Percentiles rank a stretch among this genome's conserved stretches.
phyloP scores from a whole-genome alignment of 768 basidiomycete genomes.

The Pulveroboletus sp. region DNA sequence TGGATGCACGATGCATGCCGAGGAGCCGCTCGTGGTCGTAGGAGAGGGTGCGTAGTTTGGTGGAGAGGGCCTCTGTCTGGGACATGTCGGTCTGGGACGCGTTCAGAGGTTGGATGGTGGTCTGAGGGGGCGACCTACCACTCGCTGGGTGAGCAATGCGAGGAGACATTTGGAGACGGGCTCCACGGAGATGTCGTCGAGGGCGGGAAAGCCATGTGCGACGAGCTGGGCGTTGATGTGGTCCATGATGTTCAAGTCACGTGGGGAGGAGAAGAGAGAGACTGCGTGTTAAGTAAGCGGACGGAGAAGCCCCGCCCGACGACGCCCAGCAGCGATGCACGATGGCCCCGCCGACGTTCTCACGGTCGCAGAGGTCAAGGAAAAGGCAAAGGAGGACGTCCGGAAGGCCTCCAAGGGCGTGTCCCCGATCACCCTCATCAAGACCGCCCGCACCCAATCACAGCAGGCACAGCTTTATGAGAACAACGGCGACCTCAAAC shows the following conservation, averaged over 20 bases:
- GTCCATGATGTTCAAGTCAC: slow-evolving; percentile 50
- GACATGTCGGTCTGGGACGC: slow-evolving; percentile 63
- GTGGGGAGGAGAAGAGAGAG: slow-evolving; percentile 17
- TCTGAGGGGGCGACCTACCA: slow-evolving; percentile 46
- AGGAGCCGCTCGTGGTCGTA: slow-evolving; percentile 79
- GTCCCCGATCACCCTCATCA: slow-evolving; percentile 58
- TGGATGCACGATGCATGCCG: slow-evolving; percentile 56
- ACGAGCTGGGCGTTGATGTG: slow-evolving; percentile 80
- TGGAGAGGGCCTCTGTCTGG: slow-evolving; percentile 69
- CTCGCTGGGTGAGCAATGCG: slow-evolving; percentile 67
- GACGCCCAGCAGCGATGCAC: slow-evolving; percentile 43
- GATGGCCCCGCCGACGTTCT: slow-evolving; percentile 36
- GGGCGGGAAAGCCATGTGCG: slow-evolving; percentile 70
- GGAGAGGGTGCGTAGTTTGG: slow-evolving; percentile 68
- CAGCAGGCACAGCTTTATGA: slow-evolving; percentile 50
- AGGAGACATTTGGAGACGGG: slow-evolving; percentile 70
- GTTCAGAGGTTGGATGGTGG: slow-evolving; percentile 8
- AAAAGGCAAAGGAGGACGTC: slow-evolving; percentile 44
- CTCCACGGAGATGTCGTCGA: slow-evolving; percentile 63
- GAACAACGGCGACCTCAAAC: slow-evolving; percentile 54
- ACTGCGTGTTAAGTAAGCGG: slow-evolving; percentile 32
- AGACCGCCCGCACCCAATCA: slow-evolving; percentile 56
- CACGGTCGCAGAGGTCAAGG: slow-evolving; percentile 46
- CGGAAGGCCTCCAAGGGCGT: slow-evolving; percentile 53
- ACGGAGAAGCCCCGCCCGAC: too few species aligned